Percentiles rank a stretch among this genome's conserved stretches.
Evolutionary conservation across 1,284 basidiomycete genomes (phyloP).

Genomic region (Pseudozyma sp.): DNA sequence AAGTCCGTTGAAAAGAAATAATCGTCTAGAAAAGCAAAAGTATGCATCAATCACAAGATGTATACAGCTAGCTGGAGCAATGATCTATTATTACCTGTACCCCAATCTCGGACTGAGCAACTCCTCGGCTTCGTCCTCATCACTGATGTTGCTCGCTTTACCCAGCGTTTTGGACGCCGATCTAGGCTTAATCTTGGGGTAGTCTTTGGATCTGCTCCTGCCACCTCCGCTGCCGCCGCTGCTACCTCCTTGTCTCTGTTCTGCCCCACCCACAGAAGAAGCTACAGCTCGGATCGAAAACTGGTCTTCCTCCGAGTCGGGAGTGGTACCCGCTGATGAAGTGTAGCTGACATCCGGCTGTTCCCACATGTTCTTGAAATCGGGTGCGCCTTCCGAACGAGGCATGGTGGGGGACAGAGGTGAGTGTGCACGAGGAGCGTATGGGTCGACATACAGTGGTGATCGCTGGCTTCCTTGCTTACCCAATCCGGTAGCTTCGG

Average conservation of each 20-base stretch:
- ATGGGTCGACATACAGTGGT: slow-evolving; percentile 34
- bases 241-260: slow-evolving; percentile 15
- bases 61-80: neutral
- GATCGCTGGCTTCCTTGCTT: slow-evolving; percentile 7
- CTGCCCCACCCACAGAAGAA: slow-evolving; percentile 6
- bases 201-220: slow-evolving; percentile 27
- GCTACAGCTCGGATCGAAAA: slow-evolving; percentile 42
- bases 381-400: slow-evolving; percentile 14
- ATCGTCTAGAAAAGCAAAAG: neutral
- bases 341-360: slow-evolving; percentile 23
- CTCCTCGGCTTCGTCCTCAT: slow-evolving; percentile 43
- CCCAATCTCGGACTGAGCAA: slow-evolving; percentile 42
- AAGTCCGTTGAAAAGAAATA: too few relatives aligned
- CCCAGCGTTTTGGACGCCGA: slow-evolving; percentile 13
- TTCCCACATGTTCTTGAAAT: slow-evolving; percentile 40
- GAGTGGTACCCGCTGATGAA: slow-evolving; percentile 25
- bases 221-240: slow-evolving; percentile 17
- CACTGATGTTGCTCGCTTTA: slow-evolving; percentile 15
- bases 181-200: slow-evolving; percentile 40
- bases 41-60: neutral
- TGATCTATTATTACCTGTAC: slow-evolving; percentile 8
- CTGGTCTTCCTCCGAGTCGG: slow-evolving; percentile 34
- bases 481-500: slow-evolving; percentile 9
- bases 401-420: slow-evolving; percentile 38
- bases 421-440: slow-evolving; percentile 27